Evolutionary conservation across 2,329 filamentous ascomycete genomes (phyloP), one percentile per base, ranked within the genome.

Genomic region (Juglanconis juglandina): DNA sequence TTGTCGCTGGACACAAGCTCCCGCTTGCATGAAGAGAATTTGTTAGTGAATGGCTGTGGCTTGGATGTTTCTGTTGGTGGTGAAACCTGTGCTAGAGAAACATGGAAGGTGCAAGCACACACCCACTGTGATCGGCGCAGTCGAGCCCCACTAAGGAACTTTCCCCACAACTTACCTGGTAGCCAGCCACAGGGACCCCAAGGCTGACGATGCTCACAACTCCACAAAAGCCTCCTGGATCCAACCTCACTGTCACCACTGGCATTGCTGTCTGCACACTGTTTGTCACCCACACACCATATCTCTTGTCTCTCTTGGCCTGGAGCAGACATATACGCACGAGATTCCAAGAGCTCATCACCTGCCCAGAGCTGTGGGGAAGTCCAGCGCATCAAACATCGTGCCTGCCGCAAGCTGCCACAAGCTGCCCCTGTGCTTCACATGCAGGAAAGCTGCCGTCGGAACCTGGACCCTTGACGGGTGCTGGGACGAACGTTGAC

Each of bases 381-480:
- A 10, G 10, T 42, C 10, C n/a, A 4, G 35, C 35, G 10, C 39
- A 5, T 14, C 4, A 13, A 14, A 14, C 4, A 11, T 10, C 4
- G 11, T 42, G 39, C 39, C 39, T 42, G 39, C 39, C 39, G 24
- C 24, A 42, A 42, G 39, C 39, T 42, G 39, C 39, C 39, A 42
- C 41, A 42, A 42, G 41, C 41, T 42, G 48, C 53, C 24, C 61
- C 58, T 60, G 58, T 35, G 55, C 58, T 56, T 65, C 63, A 68
- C 66, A 72, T 72, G 70, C 69, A 59, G 66, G 48, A 52, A 41
- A 42, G 35, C 49, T 48, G 62, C 56, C 50, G 48, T 56, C 54
- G 52, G 59, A 53, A 58, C 67, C 67, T 71, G 66, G 69, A 71
- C 71, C 72, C 72, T 72, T 66, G 66, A 67, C 68, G 71, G 72